Base-by-base conservation (phyloP, 208 protist genomes). In the Acanthamoeba rhysodes region DNA sequence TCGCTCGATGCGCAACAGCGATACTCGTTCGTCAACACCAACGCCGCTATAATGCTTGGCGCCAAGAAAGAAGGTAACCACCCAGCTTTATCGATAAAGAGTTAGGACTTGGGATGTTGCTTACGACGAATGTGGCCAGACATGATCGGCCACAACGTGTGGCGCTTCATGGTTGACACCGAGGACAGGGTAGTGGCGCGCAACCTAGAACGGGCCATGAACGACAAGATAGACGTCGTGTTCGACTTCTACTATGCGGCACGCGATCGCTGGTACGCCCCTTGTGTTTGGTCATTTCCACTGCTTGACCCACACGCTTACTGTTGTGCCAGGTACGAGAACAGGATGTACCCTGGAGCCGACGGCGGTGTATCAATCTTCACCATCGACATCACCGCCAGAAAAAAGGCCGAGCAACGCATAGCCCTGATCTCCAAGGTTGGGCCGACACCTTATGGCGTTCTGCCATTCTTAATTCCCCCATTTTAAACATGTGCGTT, bases 11-110 rank as follows among this genome's bases (percentile, higher is more conserved):
- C 34, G 4, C 32, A 24, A 7, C 62, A 68, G 22, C 57, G 66
- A 2, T 93, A 34, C 20, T 37, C 87, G n/a, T 93, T 93, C 34
- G 87, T 93, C 87, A 93, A 93, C 37, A 22, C 50, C 45, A 93
- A 93, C 16, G 87, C 87, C 3, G 87, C 87, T 5, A 2, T 48
- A 10, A 34, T 93, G 22, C 27, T 55, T 32, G 87, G 87, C 1
- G 87, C 87, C 37, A 53, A 76, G 29, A 72, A 93, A 53, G 62
- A 76, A n/a, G 87, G 80, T 64, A 62, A 62, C 55, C 55, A 22
- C 12, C 55, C 20, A 4, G 14, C 3, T 4, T 1, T 16, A 10
- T 8, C 55, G 55, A 16, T 22, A 16, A 24, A 62, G 12, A 4
- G 3, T 7, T 12, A 24, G 18, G 12, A 10, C 12, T 24, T 9